Evolutionary conservation across 2,329 filamentous ascomycete genomes (phyloP), one percentile per base, ranked within the genome.

Genomic region (Fusarium acutatum): DNA sequence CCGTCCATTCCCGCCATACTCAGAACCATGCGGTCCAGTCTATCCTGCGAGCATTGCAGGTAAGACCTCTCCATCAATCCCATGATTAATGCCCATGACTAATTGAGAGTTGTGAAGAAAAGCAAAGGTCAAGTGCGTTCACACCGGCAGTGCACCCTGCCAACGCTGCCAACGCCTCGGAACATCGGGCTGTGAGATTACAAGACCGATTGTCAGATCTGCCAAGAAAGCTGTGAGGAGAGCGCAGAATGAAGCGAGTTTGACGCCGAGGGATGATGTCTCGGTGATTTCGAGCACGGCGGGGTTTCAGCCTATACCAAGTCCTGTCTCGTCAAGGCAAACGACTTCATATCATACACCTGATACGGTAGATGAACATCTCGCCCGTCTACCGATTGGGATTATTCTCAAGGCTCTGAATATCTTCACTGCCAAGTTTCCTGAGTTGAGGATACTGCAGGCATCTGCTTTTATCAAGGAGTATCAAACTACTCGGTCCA

Each of bases 61-160:
- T 81, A 68, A 70, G 77, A 12, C 0, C 2, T n/a, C n/a, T n/a
- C n/a, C n/a, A n/a, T n/a, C n/a, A n/a, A n/a, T n/a, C n/a, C n/a
- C n/a, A n/a, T n/a, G n/a, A n/a, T n/a, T n/a, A n/a, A n/a, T n/a
- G n/a, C n/a, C n/a, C n/a, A n/a, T n/a, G n/a, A n/a, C n/a, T 26
- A 26, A 32, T 5, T 6, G 11, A 0, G 18, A 3, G 11, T 1
- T 43, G 12, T 50, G n/a, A 35, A 83, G 81, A 28, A 77, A 74
- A 54, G 81, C 80, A 46, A 83, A 83, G 52, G 73, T 82, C 20
- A 82, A 82, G 50, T 83, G 81, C 57, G 72, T 80, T 18, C 80
- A 82, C 63, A 52, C 68, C 10, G 81, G 81, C 28, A 69, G 37
- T 7, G 61, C 80, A 24, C 81, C 81, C 1, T 83, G 81, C 9